phyloP scores from a whole-genome alignment of 2,329 filamentous ascomycete species.

The Zasmidium angulare region DNA sequence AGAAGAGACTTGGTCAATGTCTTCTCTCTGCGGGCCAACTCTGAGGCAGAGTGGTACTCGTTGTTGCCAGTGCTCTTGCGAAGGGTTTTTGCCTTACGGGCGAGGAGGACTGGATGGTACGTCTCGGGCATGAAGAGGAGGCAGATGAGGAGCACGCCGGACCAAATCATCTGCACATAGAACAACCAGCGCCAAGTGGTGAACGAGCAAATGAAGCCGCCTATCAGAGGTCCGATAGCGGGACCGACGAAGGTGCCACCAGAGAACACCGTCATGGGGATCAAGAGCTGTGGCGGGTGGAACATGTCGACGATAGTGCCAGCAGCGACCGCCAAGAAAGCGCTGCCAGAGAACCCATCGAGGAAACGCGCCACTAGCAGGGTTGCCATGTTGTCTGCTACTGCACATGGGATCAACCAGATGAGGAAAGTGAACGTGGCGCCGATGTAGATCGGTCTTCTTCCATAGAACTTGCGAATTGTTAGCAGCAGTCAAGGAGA shows the following conservation, averaged over 20 bases:
- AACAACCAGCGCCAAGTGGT: background rate
- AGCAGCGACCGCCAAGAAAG: slow-evolving; percentile 67
- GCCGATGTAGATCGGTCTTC: background rate
- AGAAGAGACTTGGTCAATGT: background rate
- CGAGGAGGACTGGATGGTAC: background rate
- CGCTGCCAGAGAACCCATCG: slow-evolving; percentile 65
- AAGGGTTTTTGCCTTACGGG: background rate
- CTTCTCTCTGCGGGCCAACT: background rate
- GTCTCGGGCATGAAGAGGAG: background rate
- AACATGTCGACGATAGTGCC: slow-evolving; percentile 87
- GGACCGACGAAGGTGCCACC: background rate
- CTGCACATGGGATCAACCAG: slow-evolving; percentile 60
- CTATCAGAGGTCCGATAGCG: background rate
- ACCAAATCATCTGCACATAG: background rate
- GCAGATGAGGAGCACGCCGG: background rate
- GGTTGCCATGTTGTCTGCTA: slow-evolving; percentile 64
- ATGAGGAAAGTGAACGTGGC: background rate
- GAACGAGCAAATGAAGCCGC: background rate
- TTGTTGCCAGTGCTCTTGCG: background rate
- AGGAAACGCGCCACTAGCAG: slow-evolving; percentile 76
- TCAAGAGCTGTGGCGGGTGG: slow-evolving; percentile 57
- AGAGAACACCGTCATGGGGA: background rate
- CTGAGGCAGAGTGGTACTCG: background rate
- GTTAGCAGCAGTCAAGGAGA: background rate
- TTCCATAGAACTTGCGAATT: background rate